Conservation (phyloP, 2,329 filamentous ascomycete species). For the Alternaria sp. region DNA sequence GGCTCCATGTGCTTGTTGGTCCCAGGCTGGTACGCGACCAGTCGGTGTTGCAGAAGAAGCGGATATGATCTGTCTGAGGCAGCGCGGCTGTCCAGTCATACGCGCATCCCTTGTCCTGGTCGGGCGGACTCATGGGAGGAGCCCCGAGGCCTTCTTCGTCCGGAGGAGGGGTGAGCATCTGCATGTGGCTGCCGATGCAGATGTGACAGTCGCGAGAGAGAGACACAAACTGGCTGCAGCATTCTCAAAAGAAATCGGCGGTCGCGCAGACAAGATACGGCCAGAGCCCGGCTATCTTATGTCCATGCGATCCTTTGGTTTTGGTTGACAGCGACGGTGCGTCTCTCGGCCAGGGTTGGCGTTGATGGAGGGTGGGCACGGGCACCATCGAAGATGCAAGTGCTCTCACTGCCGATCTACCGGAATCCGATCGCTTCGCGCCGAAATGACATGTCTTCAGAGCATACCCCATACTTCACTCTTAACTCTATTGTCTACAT, state of each 20-base stretch:
- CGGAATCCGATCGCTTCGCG: slow-evolving; percentile 2
- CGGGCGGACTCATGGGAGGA: slow-evolving; percentile 5
- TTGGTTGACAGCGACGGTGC: slow-evolving; percentile 6
- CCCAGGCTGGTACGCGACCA: slow-evolving; percentile 41
- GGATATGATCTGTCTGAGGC: slow-evolving; percentile 42
- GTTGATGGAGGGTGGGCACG: slow-evolving; percentile 43
- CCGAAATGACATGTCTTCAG: neutral
- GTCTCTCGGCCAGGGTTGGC: slow-evolving; percentile 29
- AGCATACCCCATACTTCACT: neutral
- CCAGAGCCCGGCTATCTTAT: neutral
- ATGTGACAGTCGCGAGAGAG: slow-evolving; percentile 7
- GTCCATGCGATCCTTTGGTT: slow-evolving; percentile 2
- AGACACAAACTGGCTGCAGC: neutral
- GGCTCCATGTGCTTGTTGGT: slow-evolving; percentile 34
- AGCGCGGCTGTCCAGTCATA: slow-evolving; percentile 43
- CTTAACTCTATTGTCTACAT: neutral
- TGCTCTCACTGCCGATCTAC: slow-evolving; percentile 10
- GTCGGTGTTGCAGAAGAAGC: slow-evolving; percentile 42
- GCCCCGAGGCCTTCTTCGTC: slow-evolving; percentile 19
- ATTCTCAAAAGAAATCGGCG: slow-evolving; percentile 5
- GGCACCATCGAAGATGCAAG: slow-evolving; percentile 10
- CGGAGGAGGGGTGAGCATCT: slow-evolving; percentile 25
- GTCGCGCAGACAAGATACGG: neutral
- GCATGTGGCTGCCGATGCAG: slow-evolving; percentile 9
- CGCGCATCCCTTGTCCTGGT: slow-evolving; percentile 1